A percentile compares a stretch with the other conserved stretches of the same genome.
These are phyloP conservation scores for Camelina neglecta DNA, from an alignment of 345 rosid genomes.

Conservation along the genomic window DNA sequence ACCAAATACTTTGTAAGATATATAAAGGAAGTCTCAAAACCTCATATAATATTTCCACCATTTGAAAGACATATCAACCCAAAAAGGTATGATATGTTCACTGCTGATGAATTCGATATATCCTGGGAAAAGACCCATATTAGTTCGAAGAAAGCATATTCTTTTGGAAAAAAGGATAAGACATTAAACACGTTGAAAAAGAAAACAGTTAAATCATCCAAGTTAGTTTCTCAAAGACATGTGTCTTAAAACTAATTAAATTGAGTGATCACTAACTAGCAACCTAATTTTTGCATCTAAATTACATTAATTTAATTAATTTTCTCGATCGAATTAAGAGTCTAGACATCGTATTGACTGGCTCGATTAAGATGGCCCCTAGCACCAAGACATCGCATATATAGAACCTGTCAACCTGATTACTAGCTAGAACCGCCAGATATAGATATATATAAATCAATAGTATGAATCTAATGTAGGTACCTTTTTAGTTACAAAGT, in stretches of 20 bases:
- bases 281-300: constrained; percentile 11
- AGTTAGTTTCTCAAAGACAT: constrained; percentile 10
- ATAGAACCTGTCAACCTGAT: neutral
- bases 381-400: constrained; percentile 3
- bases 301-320: neutral
- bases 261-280: constrained; percentile 7
- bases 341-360: neutral
- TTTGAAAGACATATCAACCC: neutral
- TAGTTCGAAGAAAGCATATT: neutral
- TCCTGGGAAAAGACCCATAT: neutral
- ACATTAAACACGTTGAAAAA: neutral
- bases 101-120: neutral
- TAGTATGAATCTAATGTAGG: neutral
- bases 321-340: neutral
- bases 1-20: neutral
- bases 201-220: neutral
- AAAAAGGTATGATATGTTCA: neutral
- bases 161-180: neutral
- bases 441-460: neutral
- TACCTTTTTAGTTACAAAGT: neutral
- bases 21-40: neutral
- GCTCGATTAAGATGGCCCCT: constrained; percentile 11
- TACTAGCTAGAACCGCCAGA: neutral
- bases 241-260: neutral
- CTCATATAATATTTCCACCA: neutral